Percentiles rank a stretch among this genome's conserved stretches.
Conservation (phyloP, 2,329 filamentous ascomycete species). For the Trichoderma atrobrunneum region DNA sequence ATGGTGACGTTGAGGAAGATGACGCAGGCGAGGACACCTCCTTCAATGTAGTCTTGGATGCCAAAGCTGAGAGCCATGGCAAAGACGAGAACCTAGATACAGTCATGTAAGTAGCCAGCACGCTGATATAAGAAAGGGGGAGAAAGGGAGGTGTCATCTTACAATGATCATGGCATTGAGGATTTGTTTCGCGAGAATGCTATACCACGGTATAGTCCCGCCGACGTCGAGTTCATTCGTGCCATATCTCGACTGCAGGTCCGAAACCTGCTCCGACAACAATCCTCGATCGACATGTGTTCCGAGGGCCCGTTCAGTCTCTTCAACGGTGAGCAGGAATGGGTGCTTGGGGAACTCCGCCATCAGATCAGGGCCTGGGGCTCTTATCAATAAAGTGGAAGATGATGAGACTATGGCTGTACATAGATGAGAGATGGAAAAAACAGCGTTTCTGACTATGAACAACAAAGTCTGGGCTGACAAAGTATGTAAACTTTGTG, state of each 20-base stretch:
- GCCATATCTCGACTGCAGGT: slow-evolving; percentile 59
- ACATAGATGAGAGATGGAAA: background rate
- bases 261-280: slow-evolving; percentile 55
- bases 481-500: background rate
- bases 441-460: background rate
- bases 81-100: slow-evolving; percentile 64
- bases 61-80: slow-evolving; percentile 71
- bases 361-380: slow-evolving; percentile 23
- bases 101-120: background rate
- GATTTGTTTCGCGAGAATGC: slow-evolving; percentile 69
- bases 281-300: slow-evolving; percentile 68
- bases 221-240: slow-evolving; percentile 69
- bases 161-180: slow-evolving; percentile 76
- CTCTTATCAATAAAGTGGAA: background rate
- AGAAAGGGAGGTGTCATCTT: slow-evolving; percentile 26
- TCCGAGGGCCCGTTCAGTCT: slow-evolving; percentile 60
- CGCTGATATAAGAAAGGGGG: background rate
- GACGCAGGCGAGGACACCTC: slow-evolving; percentile 63
- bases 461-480: background rate
- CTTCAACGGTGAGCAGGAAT: slow-evolving; percentile 58
- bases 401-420: background rate
- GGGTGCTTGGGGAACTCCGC: slow-evolving; percentile 53
- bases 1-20: slow-evolving; percentile 68
- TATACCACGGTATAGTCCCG: slow-evolving; percentile 65
- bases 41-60: slow-evolving; percentile 66